Evolutionary conservation across 2,329 filamentous ascomycete species (phyloP).

Genomic region (Curvularia hawaiiensis): DNA sequence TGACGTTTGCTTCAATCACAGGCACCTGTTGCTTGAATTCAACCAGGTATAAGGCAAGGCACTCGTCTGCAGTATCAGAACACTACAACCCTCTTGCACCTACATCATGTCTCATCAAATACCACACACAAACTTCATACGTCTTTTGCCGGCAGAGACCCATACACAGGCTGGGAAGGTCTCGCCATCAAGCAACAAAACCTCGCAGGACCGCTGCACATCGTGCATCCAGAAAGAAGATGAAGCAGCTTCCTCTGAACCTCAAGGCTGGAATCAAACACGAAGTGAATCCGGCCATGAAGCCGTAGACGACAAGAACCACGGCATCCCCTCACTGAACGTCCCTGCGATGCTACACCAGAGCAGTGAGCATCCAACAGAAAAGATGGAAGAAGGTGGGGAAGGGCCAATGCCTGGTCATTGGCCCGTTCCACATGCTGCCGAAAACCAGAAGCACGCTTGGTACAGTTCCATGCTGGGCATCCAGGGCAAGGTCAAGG

Average conservation of each 20-base stretch:
- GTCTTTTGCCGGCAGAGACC: not conserved
- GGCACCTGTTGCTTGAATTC: not conserved
- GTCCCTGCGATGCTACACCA: not conserved
- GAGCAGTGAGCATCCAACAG: not conserved
- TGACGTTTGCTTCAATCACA: not conserved
- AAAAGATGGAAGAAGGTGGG: not conserved
- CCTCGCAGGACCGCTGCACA: not conserved
- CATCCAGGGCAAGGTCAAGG: slow-evolving; percentile 2
- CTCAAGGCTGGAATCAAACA: not conserved
- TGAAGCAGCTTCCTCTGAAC: not conserved
- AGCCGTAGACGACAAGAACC: not conserved
- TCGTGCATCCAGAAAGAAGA: not conserved
- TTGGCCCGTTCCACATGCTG: slow-evolving; percentile 3
- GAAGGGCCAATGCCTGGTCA: not conserved
- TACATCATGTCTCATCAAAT: not conserved
- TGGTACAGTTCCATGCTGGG: slow-evolving; percentile 1
- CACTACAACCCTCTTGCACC: not conserved
- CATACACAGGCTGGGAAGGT: not conserved
- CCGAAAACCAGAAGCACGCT: slow-evolving; percentile 6
- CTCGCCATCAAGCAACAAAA: not conserved
- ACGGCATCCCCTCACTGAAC: not conserved
- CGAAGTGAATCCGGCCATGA: not conserved
- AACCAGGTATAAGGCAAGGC: not conserved
- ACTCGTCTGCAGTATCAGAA: not conserved
- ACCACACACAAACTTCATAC: not conserved